Evolutionary conservation across 495 filamentous ascomycete genomes (phyloP), one percentile per base, ranked within the genome.

Genomic region (Penicillium dipodomyicola): DNA sequence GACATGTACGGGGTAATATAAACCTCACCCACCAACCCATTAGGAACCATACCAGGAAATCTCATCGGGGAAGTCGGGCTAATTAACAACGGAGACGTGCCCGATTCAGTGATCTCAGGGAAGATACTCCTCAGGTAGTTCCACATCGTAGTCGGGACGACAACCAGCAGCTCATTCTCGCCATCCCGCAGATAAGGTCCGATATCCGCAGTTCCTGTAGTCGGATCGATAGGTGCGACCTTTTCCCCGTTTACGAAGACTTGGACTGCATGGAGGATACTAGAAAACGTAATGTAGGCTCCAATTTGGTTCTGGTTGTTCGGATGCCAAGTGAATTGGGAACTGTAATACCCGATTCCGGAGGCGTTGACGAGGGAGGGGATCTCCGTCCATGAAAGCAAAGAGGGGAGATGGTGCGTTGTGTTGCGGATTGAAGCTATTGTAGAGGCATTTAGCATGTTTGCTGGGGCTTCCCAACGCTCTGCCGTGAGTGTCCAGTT

Each of bases 331-430:
- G 40, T 55, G 32, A 84, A 70, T 1, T 65, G 8, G 10, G 5
- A 11, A 45, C 10, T 23, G 20, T 45, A 45, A 15, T 45, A 45
- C 14, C 42, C 42, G 9, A 45, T 22, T 11, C 42, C 42, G 12
- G 42, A 45, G 22, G 42, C 42, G 20, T 45, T 45, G 42, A 11
- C 19, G 42, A 45, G 42, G 11, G 19, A 22, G 19, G 86, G 83
- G 17, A 90, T 75, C 4, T 70, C 46, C 0, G 60, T 64, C 77
- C 77, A 80, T 0, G 77, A 69, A 5, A 71, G 32, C 0, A 78
- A 65, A 3, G 56, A 49, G 15, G 54, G 9, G 9, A 76, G 54
- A 1, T 64, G 58, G 49, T 71, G 65, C 11, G 72, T 45, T 11
- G 42, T 45, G 15, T 71, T 76, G 39, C 59, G 65, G 33, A 69